Percentiles rank a stretch among this genome's conserved stretches.
Evolutionary conservation across 306 rosid genomes (phyloP).

Genomic region (Arachis stenosperma): DNA sequence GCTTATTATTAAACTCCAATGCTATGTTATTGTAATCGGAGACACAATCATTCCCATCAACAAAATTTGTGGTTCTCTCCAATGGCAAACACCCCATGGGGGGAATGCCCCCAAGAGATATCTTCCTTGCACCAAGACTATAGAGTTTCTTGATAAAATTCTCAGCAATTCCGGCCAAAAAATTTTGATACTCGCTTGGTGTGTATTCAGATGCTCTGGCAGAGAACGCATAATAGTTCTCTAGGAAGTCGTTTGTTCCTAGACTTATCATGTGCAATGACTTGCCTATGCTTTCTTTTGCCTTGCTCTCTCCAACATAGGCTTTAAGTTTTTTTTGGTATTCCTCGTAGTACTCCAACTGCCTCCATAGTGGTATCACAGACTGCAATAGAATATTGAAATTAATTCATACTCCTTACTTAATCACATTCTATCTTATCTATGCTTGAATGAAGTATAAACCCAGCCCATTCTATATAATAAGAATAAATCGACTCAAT

Average conservation of each 20-base stretch:
- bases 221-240: slow-evolving; percentile 62
- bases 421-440: neutral
- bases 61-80: slow-evolving; percentile 62
- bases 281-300: slow-evolving; percentile 46
- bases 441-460: neutral
- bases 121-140: slow-evolving; percentile 61
- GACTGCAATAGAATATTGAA: slow-evolving; percentile 50
- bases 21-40: slow-evolving; percentile 49
- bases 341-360: slow-evolving; percentile 68
- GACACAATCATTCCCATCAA: slow-evolving; percentile 44
- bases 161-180: slow-evolving; percentile 50
- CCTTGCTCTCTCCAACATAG: slow-evolving; percentile 54
- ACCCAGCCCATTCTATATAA: too few relatives aligned
- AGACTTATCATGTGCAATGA: slow-evolving; percentile 64
- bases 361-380: slow-evolving; percentile 82
- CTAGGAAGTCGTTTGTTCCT: slow-evolving; percentile 80
- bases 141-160: slow-evolving; percentile 56
- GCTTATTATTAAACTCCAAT: slow-evolving; percentile 49
- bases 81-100: slow-evolving; percentile 90
- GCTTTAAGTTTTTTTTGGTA: slow-evolving; percentile 58
- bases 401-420: neutral
- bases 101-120: slow-evolving; percentile 67
- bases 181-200: slow-evolving; percentile 53
- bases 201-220: slow-evolving; percentile 50
- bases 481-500: too few relatives aligned